Evolutionary conservation across 768 basidiomycete genomes (phyloP), one percentile per base, ranked within the genome.

Genomic region (Holtermanniella nyarrowii): DNA sequence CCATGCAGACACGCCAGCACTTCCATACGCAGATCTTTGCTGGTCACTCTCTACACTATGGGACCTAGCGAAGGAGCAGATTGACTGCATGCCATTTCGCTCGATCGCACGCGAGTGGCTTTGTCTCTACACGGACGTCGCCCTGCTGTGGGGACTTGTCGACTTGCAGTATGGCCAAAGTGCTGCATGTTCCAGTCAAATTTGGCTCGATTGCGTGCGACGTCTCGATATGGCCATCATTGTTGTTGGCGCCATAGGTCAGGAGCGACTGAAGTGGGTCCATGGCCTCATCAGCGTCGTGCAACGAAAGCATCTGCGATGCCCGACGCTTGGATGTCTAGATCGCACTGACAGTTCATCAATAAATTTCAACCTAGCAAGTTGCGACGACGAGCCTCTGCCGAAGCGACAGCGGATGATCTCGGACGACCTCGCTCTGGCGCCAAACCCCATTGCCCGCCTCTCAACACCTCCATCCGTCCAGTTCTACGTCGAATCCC

Each of bases 151-250:
- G 24, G 57, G 54, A 1, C n/a, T 71, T 2, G 4, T 52, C 1
- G 54, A 55, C 18, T 53, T 65, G 10, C 42, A 63, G 26, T 25
- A 44, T 1, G 31, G 16, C 31, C 10, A 37, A 37, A 23, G 13
- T n/a, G 24, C 26, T 39, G 43, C 5, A 24, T n/a, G n/a, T n/a
- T 37, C n/a, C 21, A 22, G 21, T n/a, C 26, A 20, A 1, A 18
- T 45, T 14, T 74, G 54, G 74, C 74, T 42, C 75, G 78, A 60
- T 1, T 49, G 62, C 21, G 77, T 96, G 37, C 73, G 75, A 4
- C 72, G 76, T 13, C 73, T 96, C 22, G 95, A 99, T 65, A 77
- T 76, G 57, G 83, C 84, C 1, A 82, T 96, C 56, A 82, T 97
- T 55, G 77, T 91, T 46, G 83, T 88, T 13, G 90, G 90, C 1